These are phyloP conservation scores for Suillus brevipes DNA, from an alignment of 768 basidiomycete species.

Conservation along the genomic window DNA sequence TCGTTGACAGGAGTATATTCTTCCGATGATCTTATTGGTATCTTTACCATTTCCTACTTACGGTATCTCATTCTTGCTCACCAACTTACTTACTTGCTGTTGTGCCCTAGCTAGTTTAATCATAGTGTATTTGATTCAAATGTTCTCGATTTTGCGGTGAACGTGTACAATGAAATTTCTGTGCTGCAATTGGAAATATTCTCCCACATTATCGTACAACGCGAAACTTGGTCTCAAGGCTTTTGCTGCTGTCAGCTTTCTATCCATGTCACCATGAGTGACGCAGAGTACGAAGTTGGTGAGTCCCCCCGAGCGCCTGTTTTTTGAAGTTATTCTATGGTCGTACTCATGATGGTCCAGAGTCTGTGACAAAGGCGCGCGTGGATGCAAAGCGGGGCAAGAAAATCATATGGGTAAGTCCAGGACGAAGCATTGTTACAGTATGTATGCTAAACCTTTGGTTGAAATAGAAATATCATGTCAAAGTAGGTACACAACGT, in stretches of 20 bases:
- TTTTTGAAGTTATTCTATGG: slow-evolving; percentile 6
- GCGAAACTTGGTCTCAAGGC: background rate
- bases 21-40: background rate
- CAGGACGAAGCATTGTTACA: background rate
- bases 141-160: slow-evolving; percentile 2
- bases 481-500: slow-evolving; percentile 46
- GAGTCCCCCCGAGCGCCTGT: slow-evolving; percentile 26
- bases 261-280: slow-evolving; percentile 32
- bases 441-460: background rate
- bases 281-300: slow-evolving; percentile 71
- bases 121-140: slow-evolving; percentile 11
- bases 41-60: slow-evolving; percentile 9
- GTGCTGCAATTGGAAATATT: slow-evolving; percentile 17
- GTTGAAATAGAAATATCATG: slow-evolving; percentile 49
- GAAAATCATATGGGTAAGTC: slow-evolving; percentile 52
- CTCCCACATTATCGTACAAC: slow-evolving; percentile 14
- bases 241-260: background rate
- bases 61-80: slow-evolving; percentile 4
- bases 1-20: background rate
- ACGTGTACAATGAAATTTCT: background rate
- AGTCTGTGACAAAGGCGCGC: slow-evolving; percentile 53
- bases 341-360: slow-evolving; percentile 30
- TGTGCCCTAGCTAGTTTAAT: slow-evolving; percentile 8
- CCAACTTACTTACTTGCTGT: slow-evolving; percentile 10
- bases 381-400: slow-evolving; percentile 47